These are phyloP conservation scores for Ganoderma meredithae DNA, from an alignment of 1,284 basidiomycete genomes.

Conservation along the genomic window DNA sequence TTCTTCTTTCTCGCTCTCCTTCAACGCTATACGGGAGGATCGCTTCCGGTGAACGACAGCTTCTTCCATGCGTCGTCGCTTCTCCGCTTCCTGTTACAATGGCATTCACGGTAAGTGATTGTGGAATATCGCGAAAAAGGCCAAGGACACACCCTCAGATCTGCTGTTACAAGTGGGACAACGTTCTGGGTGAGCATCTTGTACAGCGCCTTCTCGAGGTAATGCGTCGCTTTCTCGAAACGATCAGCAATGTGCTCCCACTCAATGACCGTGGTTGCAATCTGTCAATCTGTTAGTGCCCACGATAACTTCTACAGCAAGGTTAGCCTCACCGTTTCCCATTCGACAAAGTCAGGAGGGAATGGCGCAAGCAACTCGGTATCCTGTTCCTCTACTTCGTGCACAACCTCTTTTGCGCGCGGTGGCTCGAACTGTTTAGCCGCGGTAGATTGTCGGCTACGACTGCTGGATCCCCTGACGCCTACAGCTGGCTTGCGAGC, in stretches of 20 bases:
- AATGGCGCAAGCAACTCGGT: slow-evolving; percentile 29
- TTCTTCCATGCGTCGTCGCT: slow-evolving; percentile 66
- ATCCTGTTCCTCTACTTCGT: slow-evolving; percentile 27
- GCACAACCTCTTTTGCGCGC: not conserved
- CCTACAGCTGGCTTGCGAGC: slow-evolving; percentile 3
- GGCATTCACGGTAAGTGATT: slow-evolving; percentile 7
- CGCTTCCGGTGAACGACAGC: slow-evolving; percentile 82
- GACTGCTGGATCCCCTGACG: slow-evolving; percentile 14
- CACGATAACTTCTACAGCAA: not conserved
- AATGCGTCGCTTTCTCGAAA: slow-evolving; percentile 80
- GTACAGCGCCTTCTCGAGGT: slow-evolving; percentile 80
- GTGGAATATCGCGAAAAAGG: slow-evolving; percentile 5
- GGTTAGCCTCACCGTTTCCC: slow-evolving; percentile 75
- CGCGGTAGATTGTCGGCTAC: not conserved
- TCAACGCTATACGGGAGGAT: slow-evolving; percentile 82
- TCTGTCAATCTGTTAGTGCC: slow-evolving; percentile 48
- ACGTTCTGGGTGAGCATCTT: slow-evolving; percentile 71
- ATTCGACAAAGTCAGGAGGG: slow-evolving; percentile 73
- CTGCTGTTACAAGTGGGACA: slow-evolving; percentile 70
- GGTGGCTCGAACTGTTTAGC: slow-evolving; percentile 3
- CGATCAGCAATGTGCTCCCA: slow-evolving; percentile 80
- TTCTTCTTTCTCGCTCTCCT: slow-evolving; percentile 76
- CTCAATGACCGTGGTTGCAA: slow-evolving; percentile 81
- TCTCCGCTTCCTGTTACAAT: slow-evolving; percentile 64
- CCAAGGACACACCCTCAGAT: slow-evolving; percentile 58